Percentiles rank a stretch among this genome's conserved stretches.
phyloP scores from a whole-genome alignment of 371 early-diverging fungal species.

The Mucor piriformis region DNA sequence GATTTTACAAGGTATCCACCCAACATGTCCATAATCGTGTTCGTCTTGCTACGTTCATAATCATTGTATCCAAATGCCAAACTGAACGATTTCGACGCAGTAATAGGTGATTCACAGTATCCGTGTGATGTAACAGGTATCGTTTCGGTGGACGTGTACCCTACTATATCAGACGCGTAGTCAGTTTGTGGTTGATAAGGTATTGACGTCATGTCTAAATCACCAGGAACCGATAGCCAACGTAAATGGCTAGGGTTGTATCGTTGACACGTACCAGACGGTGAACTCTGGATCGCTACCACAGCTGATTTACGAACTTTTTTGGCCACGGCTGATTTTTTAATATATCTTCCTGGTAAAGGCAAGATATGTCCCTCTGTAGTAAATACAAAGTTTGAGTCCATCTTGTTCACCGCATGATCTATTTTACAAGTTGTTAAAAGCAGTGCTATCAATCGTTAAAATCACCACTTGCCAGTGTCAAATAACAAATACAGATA shows the following conservation, averaged over 20 bases:
- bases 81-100: slow-evolving; percentile 16
- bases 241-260: slow-evolving; percentile 5
- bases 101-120: slow-evolving; percentile 31
- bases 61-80: slow-evolving; percentile 32
- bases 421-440: not conserved
- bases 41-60: slow-evolving; percentile 17
- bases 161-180: slow-evolving; percentile 38
- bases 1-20: slow-evolving; percentile 52
- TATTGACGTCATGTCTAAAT: slow-evolving; percentile 34
- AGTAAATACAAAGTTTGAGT: slow-evolving; percentile 85
- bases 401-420: slow-evolving; percentile 56
- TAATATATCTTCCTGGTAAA: slow-evolving; percentile 27
- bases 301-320: not conserved
- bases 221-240: slow-evolving; percentile 15
- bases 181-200: slow-evolving; percentile 33
- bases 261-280: slow-evolving; percentile 16
- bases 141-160: slow-evolving; percentile 6
- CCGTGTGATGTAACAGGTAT: slow-evolving; percentile 22
- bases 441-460: too few relatives aligned
- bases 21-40: slow-evolving; percentile 38
- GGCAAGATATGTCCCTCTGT: slow-evolving; percentile 86
- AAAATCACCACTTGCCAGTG: slow-evolving; percentile 37
- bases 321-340: not conserved
- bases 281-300: slow-evolving; percentile 5
- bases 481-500: slow-evolving; percentile 81